These are phyloP conservation scores for Oligophagozyma castellii DNA, from an alignment of 1,139 yeast genomes.

Conservation along the genomic window DNA sequence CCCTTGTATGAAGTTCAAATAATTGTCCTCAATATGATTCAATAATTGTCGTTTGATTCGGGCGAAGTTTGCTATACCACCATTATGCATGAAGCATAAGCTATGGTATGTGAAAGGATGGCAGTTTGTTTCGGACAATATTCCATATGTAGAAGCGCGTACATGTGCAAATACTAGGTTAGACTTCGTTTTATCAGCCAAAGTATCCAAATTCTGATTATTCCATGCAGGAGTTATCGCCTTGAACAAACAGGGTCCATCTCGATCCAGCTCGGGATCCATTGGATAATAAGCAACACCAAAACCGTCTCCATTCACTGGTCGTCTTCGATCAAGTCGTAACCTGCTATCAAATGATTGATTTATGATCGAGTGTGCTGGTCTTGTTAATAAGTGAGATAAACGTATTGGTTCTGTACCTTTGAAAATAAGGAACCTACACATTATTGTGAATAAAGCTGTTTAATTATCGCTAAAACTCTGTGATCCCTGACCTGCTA, in stretches of 20 bases:
- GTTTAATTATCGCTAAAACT: too few relatives aligned
- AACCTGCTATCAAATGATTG: conserved; percentile 88
- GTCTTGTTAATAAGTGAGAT: conserved; percentile 78
- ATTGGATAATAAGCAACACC: conserved; percentile 89
- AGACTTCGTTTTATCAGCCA: conserved; percentile 80
- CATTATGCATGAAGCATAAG: conserved; percentile 95
- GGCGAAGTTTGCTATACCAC: conserved; percentile 67
- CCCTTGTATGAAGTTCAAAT: conserved; percentile 73
- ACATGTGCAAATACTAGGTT: conserved; percentile 87
- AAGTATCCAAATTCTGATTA: conserved; percentile 71
- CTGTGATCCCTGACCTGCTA: too few relatives aligned
- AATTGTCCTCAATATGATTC: conserved; percentile 63
- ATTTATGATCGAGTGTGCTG: conserved; percentile 93
- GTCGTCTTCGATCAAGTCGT: conserved; percentile 74
- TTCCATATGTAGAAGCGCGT: conserved; percentile 92
- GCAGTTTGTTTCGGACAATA: conserved; percentile 84
- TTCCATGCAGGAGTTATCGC: conserved; percentile 99
- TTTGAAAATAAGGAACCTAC: conserved; percentile 25
- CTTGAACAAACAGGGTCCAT: conserved; percentile 71
- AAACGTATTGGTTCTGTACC: conserved; percentile 72
- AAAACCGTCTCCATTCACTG: conserved; percentile 96
- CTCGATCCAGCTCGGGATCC: conserved; percentile 34
- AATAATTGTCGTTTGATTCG: conserved; percentile 61
- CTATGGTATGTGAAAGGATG: conserved; percentile 85
- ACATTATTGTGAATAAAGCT: too few relatives aligned